Base-by-base conservation (phyloP, 2,329 filamentous ascomycete species). In the Arthrobotrys iridis region DNA sequence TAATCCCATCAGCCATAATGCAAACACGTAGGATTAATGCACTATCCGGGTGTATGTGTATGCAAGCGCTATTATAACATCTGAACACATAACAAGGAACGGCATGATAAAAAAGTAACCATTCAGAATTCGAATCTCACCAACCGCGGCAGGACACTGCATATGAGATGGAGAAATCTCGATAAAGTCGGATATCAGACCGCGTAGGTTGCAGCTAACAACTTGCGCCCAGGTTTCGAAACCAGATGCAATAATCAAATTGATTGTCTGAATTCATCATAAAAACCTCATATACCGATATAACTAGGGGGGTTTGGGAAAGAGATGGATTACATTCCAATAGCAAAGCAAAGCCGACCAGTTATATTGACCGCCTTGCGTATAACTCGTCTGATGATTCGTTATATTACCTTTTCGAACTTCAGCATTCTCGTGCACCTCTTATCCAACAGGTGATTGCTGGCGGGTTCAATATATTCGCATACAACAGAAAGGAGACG, bases 21-120 rank as follows among this genome's bases (percentile, higher is more conserved):
- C 50, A 55, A 55, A 55, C 50, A 55, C 50, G 50, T 55, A 55
- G 50, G 30, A 55, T 30, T 1, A 11, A 20, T 55, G 46, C 18
- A 18, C 15, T 6, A 20, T 52, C 18, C n/a, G 13, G 11, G 10
- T 35, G 22, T 52, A 40, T n/a, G 35, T 57, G 40, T 60, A 70
- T 70, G 55, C 55, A 70, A 70, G 63, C 46, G 60, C 45, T 65
- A 15, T 55, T 65, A 65, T 65, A 46, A 65, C 46, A 55, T 40
- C 30, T 30, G 30, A 55, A 37, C 30, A 37, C 50, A 55, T 37
- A 37, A n/a, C 6, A 52, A 37, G 18, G 20, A 55, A 55, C 43
- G 30, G 22, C 20, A 46, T 22, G 40, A 59, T 5, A 37, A 67
- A 45, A 43, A 33, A 66, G 48, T 57, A 57, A 45, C 48, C 62